Base-by-base conservation (phyloP, 2,329 filamentous ascomycete genomes). In the Mariannaea elegans region DNA sequence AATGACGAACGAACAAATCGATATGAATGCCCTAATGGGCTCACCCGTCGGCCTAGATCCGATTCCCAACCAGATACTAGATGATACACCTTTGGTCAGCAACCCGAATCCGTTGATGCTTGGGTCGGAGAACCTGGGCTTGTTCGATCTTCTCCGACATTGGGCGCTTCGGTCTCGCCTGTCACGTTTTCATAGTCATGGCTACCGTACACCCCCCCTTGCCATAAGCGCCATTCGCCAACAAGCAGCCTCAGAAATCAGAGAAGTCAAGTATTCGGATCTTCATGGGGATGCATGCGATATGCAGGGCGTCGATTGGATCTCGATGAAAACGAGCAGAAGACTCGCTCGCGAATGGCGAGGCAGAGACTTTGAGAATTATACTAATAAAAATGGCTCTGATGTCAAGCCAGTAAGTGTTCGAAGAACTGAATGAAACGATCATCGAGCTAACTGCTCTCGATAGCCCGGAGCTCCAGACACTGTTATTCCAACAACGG, bases 291-390 rank as follows among this genome's bases (percentile, higher is more conserved):
- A 89, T 46, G 53, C 66, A 45, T 85, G 76, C 56, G 87, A 90
- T 66, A 71, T 87, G 21, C 87, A 90, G 67, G 84, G 86, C 49
- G 77, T 89, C 32, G 73, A 87, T 68, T 89, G 87, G 87, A 65
- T 72, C 2, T 72, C 77, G 12, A 74, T 89, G 63, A 81, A 81
- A 2, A 82, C 86, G 2, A 80, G 80, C 10, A 80, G 85, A 55
- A 65, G 65, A 21, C 72, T 78, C 21, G 87, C 85, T 3, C 79
- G 84, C 21, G 71, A 77, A 44, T 77, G 78, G 53, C 80, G 87
- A 18, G 64, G 72, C 39, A 60, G 72, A 13, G 83, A 80, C 1
- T 89, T 87, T 67, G 80, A 72, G 50, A 89, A 89, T 65, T 88
- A 88, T 62, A 81, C 81, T 27, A 89, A 87, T 68, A 72, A 78